These are phyloP conservation scores for Kwoniella sp. DNA, from an alignment of 768 basidiomycete species.

Conservation along the genomic window DNA sequence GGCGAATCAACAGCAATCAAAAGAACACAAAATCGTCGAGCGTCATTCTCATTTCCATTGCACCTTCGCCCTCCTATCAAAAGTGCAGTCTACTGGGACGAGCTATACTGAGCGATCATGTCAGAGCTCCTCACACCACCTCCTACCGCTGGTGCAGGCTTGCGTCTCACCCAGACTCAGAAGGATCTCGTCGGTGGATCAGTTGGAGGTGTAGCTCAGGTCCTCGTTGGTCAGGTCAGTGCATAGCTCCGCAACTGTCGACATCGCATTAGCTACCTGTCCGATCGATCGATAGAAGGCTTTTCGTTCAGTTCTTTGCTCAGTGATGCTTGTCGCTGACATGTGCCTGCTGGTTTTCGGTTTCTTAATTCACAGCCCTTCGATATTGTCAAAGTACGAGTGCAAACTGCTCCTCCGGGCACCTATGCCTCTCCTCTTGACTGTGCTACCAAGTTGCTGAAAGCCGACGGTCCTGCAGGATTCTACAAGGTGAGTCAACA, in stretches of 20 bases:
- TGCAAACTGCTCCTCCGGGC: conserved; percentile 90
- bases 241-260: too few species aligned
- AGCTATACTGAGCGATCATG: conserved; percentile 21
- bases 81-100: not conserved
- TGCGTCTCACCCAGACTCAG: conserved; percentile 59
- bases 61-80: too few species aligned
- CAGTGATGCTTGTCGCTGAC: too few species aligned
- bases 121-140: conserved; percentile 46
- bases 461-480: conserved; percentile 85
- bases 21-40: too few species aligned
- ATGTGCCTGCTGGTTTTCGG: too few species aligned
- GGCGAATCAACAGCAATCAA: not conserved
- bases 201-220: conserved; percentile 82
- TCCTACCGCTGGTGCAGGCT: conserved; percentile 31
- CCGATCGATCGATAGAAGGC: too few species aligned
- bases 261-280: too few species aligned
- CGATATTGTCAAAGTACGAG: conserved; percentile 89
- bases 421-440: conserved; percentile 85
- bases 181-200: conserved; percentile 90
- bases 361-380: conserved; percentile 69
- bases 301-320: too few species aligned
- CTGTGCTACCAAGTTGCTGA: conserved; percentile 86
- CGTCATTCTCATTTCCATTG: too few species aligned
- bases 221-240: conserved; percentile 46
- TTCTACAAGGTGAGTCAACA: conserved; percentile 83